Evolutionary conservation across 192 early-diverging fungal species (phyloP).

Genomic region (Backusella circina): DNA sequence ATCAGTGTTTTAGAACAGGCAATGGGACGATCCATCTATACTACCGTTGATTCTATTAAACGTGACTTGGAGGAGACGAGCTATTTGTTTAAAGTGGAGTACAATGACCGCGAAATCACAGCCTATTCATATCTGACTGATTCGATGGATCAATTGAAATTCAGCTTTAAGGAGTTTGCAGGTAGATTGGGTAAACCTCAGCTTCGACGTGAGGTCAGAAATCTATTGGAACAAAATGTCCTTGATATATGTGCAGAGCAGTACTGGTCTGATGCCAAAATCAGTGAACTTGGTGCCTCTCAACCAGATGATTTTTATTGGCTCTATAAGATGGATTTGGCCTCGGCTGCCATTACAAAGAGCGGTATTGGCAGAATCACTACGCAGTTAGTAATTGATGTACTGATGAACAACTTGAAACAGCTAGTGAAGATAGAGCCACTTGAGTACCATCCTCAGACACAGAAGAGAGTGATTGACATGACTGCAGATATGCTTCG

Average conservation of each 20-base stretch:
- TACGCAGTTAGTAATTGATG: slow-evolving; percentile 90
- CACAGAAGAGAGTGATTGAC: slow-evolving; percentile 69
- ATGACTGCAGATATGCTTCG: slow-evolving; percentile 85
- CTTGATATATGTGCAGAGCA: slow-evolving; percentile 86
- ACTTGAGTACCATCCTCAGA: slow-evolving; percentile 80
- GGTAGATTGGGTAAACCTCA: slow-evolving; percentile 88
- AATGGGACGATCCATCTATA: slow-evolving; percentile 82
- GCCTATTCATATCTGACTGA: slow-evolving; percentile 96
- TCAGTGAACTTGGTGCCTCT: slow-evolving; percentile 62
- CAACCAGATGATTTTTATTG: slow-evolving; percentile 68
- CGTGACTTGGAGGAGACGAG: slow-evolving; percentile 89
- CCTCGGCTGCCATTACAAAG: slow-evolving; percentile 86
- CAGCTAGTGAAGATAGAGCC: slow-evolving; percentile 74
- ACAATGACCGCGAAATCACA: slow-evolving; percentile 93
- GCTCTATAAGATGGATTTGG: slow-evolving; percentile 78
- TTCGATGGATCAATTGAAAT: slow-evolving; percentile 88
- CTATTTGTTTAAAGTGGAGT: slow-evolving; percentile 98
- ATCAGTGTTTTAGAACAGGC: slow-evolving; percentile 88
- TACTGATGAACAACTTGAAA: slow-evolving; percentile 80
- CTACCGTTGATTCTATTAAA: slow-evolving; percentile 85
- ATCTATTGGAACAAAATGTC: slow-evolving; percentile 86
- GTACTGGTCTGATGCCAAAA: slow-evolving; percentile 84
- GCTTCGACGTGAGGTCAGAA: slow-evolving; percentile 82
- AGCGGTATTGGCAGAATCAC: slow-evolving; percentile 87
- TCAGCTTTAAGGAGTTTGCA: slow-evolving; percentile 92